Percentiles rank a stretch among this genome's conserved stretches.
These are phyloP conservation scores for Amorphotheca resinae DNA, from an alignment of 495 filamentous ascomycete genomes.

Conservation along the genomic window DNA sequence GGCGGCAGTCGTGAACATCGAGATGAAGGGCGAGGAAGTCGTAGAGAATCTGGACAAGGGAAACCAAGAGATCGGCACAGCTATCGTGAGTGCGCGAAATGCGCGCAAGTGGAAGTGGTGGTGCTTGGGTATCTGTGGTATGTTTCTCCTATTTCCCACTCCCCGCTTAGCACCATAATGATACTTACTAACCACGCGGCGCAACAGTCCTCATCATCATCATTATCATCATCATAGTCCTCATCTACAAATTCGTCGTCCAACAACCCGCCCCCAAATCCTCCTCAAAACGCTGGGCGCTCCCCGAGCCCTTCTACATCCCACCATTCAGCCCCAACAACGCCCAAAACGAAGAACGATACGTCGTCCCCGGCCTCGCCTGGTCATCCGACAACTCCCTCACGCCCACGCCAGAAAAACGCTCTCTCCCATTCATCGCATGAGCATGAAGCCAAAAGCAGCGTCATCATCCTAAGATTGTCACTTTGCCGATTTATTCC, in stretches of 20 bases:
- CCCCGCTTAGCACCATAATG: background rate
- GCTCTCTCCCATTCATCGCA: background rate
- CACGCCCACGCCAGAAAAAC: background rate
- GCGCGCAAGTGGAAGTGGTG: conserved; percentile 97
- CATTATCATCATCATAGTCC: conserved; percentile 38
- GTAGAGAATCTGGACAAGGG: conserved; percentile 66
- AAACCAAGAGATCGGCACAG: conserved; percentile 64
- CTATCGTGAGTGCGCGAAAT: conserved; percentile 65
- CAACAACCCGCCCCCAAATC: conserved; percentile 22
- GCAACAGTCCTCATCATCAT: conserved; percentile 34
- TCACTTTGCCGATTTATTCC: too few species aligned
- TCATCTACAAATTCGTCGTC: conserved; percentile 21
- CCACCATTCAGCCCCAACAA: conserved; percentile 1
- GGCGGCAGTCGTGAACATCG: conserved; percentile 58
- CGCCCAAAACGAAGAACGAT: conserved; percentile 1
- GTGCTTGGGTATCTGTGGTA: conserved; percentile 71
- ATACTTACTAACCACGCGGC: too few species aligned
- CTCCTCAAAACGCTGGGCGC: conserved; percentile 25
- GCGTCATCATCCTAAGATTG: too few species aligned
- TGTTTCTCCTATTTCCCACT: conserved; percentile 26
- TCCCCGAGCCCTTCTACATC: conserved; percentile 3
- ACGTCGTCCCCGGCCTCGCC: conserved; percentile 11
- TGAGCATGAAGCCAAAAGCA: too few species aligned
- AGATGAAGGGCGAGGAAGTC: conserved; percentile 69
- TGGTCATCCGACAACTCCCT: conserved; percentile 6